phyloP scores from a whole-genome alignment of 1,284 basidiomycete genomes.

The Cutaneotrichosporon cavernicola region DNA sequence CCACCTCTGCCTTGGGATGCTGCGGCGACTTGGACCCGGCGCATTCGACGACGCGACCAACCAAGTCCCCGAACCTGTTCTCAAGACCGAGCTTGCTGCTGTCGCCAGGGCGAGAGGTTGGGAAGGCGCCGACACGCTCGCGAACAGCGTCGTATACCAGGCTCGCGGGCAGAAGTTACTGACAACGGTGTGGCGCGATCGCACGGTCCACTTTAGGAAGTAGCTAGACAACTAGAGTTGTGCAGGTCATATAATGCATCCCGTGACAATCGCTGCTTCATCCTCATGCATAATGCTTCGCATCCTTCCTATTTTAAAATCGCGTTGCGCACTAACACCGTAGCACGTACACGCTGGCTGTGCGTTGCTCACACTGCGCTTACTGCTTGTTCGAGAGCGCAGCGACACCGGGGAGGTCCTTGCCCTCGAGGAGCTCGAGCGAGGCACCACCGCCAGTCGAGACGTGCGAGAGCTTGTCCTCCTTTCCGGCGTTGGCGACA shows the following conservation, averaged over 20 bases:
- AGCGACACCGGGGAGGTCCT: conserved; percentile 82
- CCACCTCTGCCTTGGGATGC: conserved; percentile 38
- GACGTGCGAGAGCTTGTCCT: conserved; percentile 91
- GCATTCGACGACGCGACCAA: conserved; percentile 2
- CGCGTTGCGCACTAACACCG: not conserved
- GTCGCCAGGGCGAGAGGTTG: conserved; percentile 39
- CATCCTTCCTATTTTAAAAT: not conserved
- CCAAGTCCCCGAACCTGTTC: conserved; percentile 31
- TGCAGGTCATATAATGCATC: not conserved
- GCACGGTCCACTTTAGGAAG: conserved; percentile 35
- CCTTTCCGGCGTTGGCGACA: conserved; percentile 75
- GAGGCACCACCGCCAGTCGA: conserved; percentile 96
- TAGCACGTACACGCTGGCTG: not conserved
- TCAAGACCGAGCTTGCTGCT: conserved; percentile 37
- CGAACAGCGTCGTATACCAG: conserved; percentile 39
- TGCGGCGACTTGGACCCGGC: conserved; percentile 23
- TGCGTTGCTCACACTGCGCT: not conserved
- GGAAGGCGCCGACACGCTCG: conserved; percentile 28
- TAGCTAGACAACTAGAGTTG: not conserved
- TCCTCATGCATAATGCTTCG: not conserved
- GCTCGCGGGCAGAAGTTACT: conserved; percentile 2
- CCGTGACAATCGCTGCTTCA: not conserved
- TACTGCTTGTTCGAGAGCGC: conserved; percentile 68
- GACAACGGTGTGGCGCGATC: conserved; percentile 32
- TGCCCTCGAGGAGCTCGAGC: conserved; percentile 94